These are phyloP conservation scores for Clavaria fumosa DNA, from an alignment of 768 basidiomycete genomes.

Conservation along the genomic window DNA sequence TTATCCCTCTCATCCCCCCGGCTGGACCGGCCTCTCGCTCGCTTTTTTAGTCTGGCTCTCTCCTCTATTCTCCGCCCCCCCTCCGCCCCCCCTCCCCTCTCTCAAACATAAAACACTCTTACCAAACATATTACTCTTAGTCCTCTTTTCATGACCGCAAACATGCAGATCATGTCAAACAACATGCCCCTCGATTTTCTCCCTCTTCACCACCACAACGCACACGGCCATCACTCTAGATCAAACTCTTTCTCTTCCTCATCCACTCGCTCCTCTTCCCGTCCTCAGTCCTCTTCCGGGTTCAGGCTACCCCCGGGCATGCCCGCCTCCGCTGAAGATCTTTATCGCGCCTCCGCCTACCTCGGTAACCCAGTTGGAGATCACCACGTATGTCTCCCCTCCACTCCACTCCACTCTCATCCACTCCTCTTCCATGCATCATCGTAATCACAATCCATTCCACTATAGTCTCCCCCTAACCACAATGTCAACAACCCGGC, in stretches of 20 bases:
- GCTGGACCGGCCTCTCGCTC: too few relatives aligned
- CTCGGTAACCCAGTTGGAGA: constrained; percentile 30
- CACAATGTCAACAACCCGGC: constrained; percentile 60
- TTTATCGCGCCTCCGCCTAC: constrained; percentile 54
- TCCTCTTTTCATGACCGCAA: constrained; percentile 72
- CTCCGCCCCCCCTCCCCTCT: constrained; percentile 6
- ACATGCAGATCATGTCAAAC: constrained; percentile 56
- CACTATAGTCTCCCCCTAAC: constrained; percentile 60
- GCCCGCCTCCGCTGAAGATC: constrained; percentile 45
- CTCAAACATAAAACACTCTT: constrained; percentile 10
- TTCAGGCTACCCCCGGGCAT: constrained; percentile 36
- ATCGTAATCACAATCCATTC: constrained; percentile 17
- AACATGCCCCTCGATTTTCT: constrained; percentile 59
- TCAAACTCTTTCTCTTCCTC: constrained; percentile 67
- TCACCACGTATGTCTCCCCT: constrained; percentile 23
- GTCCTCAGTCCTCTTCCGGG: constrained; percentile 51
- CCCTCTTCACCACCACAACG: constrained; percentile 40
- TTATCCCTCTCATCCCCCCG: constrained; percentile 26
- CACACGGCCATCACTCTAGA: too few relatives aligned
- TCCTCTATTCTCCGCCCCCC: too few relatives aligned
- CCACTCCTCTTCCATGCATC: constrained; percentile 7
- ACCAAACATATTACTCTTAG: constrained; percentile 12
- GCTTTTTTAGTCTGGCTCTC: too few relatives aligned
- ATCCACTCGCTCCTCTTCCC: constrained; percentile 58
- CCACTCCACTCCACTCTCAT: constrained; percentile 7